These are phyloP conservation scores for Jaapia argillacea DNA, from an alignment of 768 basidiomycete species.

Conservation along the genomic window DNA sequence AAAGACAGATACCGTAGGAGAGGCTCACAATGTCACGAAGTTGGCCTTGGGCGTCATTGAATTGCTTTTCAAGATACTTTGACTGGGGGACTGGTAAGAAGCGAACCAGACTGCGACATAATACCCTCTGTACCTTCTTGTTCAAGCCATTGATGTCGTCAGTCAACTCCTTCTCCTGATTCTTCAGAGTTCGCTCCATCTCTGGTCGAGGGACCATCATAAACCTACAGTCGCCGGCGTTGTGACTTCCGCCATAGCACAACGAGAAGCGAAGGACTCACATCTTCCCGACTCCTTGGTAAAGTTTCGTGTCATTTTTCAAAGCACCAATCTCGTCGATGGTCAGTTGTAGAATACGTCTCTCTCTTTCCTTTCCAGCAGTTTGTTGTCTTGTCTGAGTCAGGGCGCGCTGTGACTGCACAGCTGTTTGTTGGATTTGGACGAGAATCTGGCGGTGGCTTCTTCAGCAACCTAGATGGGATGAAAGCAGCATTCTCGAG, in stretches of 20 bases:
- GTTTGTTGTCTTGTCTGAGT: slow-evolving; percentile 68
- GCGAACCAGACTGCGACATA: neutral
- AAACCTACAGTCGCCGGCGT: slow-evolving; percentile 48
- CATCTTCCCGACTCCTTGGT: slow-evolving; percentile 97
- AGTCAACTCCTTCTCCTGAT: slow-evolving; percentile 70
- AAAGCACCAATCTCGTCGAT: slow-evolving; percentile 71
- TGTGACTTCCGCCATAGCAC: neutral
- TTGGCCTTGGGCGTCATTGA: slow-evolving; percentile 81
- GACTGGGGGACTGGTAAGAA: slow-evolving; percentile 34
- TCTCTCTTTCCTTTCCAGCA: slow-evolving; percentile 76
- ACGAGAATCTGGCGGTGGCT: slow-evolving; percentile 58
- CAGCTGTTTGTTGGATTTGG: slow-evolving; percentile 87
- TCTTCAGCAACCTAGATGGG: neutral
- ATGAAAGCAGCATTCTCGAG: neutral
- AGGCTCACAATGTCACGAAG: slow-evolving; percentile 71
- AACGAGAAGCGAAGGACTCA: slow-evolving; percentile 24
- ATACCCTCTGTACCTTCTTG: slow-evolving; percentile 60
- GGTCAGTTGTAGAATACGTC: slow-evolving; percentile 82
- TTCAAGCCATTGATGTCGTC: slow-evolving; percentile 76
- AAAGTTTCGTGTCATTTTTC: slow-evolving; percentile 68
- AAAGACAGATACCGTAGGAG: no score
- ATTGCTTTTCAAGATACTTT: slow-evolving; percentile 91
- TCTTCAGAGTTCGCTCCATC: slow-evolving; percentile 72
- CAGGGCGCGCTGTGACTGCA: slow-evolving; percentile 76
- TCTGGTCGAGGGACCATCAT: slow-evolving; percentile 70